Evolutionary conservation across 768 basidiomycete species (phyloP), one percentile per base, ranked within the genome.

Genomic region (Tylopilus plumbeoviolaceoides): DNA sequence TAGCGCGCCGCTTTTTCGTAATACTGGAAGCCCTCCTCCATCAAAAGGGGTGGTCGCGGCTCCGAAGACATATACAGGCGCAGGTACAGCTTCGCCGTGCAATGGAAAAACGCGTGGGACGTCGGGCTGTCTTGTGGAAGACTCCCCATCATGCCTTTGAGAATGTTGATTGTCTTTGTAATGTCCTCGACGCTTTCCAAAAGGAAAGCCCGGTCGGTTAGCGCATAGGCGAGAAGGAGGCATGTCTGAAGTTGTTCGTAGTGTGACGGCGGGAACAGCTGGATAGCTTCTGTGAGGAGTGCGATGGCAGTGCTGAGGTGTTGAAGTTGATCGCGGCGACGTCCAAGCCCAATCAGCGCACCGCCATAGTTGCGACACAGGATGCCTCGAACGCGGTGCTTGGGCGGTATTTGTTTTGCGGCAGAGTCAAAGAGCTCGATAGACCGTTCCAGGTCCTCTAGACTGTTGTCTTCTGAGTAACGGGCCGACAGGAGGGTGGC

Each of bases 401-500:
- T 54, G 17, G 45, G 44, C 18, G 59, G 58, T 44, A 59, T 56
- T 47, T 51, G 46, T 23, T 54, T 50, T 9, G 41, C 41, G 15
- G 45, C 56, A 2, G 27, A 21, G 18, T 21, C 38, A 45, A 63
- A 64, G 17, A 58, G 28, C 25, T 57, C 17, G 35, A 65, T 35
- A 30, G 49, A 56, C 18, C 48, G 45, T 35, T 54, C 53, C 39
- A 66, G 27, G 47, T 68, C 65, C 21, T 38, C 30, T 27, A 48
- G 6, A 17, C 52, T 15, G 20, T 20, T 1, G 14, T 10, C 6
- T 36, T 44, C 45, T 5, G 6, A 0, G 33, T 52, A 56, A 47
- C 66, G 65, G 18, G 11, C 10, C n/a, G 25, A 54, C 18, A 66
- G 35, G 9, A 48, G 2, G 12, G 52, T 56, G 20, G 59, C 65